Percentiles rank a stretch among this genome's conserved stretches.
Evolutionary conservation across 305 asterid species (phyloP).

Genomic region (Withania somnifera): DNA sequence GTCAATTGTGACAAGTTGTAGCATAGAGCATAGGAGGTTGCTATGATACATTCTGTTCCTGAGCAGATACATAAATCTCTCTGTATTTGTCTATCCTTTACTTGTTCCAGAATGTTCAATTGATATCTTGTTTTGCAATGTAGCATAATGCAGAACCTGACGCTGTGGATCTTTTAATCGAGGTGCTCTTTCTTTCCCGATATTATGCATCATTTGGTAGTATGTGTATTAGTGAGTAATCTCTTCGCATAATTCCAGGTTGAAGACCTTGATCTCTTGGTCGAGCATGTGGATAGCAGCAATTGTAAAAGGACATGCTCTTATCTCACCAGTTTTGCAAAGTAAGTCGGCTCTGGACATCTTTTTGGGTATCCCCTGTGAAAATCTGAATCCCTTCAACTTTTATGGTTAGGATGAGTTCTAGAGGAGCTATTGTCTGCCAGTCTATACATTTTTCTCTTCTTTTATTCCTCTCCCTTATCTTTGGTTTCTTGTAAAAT

Average conservation of each 20-base stretch:
- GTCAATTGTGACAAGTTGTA: neutral
- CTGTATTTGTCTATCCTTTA: neutral
- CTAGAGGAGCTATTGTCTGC: neutral
- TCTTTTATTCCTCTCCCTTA: neutral
- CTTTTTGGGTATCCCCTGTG: neutral
- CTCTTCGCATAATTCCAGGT: conserved; percentile 36
- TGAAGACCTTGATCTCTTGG: conserved; percentile 81
- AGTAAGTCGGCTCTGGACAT: conserved; percentile 33
- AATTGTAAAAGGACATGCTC: conserved; percentile 76
- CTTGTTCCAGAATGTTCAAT: neutral
- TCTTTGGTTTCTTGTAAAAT: neutral
- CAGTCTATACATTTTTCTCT: neutral
- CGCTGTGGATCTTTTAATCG: conserved; percentile 96
- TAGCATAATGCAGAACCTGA: conserved; percentile 99
- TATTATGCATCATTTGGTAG: neutral
- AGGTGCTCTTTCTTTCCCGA: conserved; percentile 36
- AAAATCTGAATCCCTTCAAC: neutral
- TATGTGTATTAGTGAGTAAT: neutral
- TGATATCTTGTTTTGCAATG: conserved; percentile 4
- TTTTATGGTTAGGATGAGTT: neutral
- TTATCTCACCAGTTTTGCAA: conserved; percentile 78
- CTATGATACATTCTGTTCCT: neutral
- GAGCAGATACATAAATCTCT: neutral
- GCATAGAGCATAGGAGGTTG: neutral
- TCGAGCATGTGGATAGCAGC: conserved; percentile 67